These are phyloP conservation scores for Blastomyces silverae DNA, from an alignment of 2,329 filamentous ascomycete genomes.

Conservation along the genomic window DNA sequence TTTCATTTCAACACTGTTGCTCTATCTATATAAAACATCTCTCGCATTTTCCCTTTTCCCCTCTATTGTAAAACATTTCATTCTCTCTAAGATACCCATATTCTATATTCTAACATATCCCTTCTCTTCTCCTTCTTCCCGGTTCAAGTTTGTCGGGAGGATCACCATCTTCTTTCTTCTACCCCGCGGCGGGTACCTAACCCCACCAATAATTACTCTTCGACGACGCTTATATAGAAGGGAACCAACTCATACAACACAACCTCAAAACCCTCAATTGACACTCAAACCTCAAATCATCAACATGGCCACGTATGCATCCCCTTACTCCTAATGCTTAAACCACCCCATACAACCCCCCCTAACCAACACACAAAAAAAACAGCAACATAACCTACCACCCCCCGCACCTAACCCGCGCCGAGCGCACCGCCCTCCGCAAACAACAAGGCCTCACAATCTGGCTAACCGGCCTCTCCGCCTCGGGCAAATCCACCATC, in stretches of 20 bases:
- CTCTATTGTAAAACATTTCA: background rate
- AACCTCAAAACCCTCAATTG: background rate
- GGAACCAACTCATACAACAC: background rate
- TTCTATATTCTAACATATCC: background rate
- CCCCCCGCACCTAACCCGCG: constrained; percentile 38
- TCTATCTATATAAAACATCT: background rate
- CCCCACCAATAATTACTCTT: background rate
- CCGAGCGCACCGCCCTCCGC: constrained; percentile 46
- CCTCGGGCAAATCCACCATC: constrained; percentile 94
- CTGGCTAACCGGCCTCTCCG: constrained; percentile 96
- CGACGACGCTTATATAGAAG: background rate
- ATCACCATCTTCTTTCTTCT: background rate
- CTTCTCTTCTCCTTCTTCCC: background rate
- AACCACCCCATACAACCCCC: constrained; percentile 12
- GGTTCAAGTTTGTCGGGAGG: background rate
- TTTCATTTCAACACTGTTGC: background rate
- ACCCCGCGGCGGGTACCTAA: background rate
- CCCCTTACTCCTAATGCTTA: constrained; percentile 6
- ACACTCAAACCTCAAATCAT: background rate
- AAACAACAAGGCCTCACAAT: constrained; percentile 87
- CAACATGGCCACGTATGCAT: constrained; percentile 20
- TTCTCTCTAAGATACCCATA: background rate
- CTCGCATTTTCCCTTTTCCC: background rate
- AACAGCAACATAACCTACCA: constrained; percentile 45
- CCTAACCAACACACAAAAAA: constrained; percentile 12